phyloP scores from a whole-genome alignment of 2,329 filamentous ascomycete genomes.

The Clarireedia paspali region DNA sequence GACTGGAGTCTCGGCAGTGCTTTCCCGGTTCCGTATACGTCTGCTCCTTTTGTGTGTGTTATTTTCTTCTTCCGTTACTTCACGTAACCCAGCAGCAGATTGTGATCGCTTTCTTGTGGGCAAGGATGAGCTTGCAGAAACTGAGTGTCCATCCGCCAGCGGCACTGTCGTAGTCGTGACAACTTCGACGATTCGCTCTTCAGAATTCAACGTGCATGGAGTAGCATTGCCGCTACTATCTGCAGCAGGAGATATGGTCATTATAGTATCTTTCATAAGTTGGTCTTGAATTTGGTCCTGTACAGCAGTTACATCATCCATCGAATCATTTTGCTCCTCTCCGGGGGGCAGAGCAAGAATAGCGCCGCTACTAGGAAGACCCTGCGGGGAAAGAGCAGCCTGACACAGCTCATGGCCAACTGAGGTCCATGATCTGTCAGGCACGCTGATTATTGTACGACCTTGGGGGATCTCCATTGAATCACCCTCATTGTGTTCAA shows the following conservation, averaged over 20 bases:
- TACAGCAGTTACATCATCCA: not conserved
- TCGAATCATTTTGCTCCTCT: slow-evolving; percentile 8
- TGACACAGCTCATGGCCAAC: slow-evolving; percentile 23
- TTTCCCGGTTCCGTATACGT: slow-evolving; percentile 54
- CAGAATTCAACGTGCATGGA: slow-evolving; percentile 13
- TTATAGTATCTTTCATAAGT: slow-evolving; percentile 21
- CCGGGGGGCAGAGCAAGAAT: slow-evolving; percentile 18
- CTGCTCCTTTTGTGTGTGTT: slow-evolving; percentile 57
- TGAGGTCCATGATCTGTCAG: slow-evolving; percentile 22
- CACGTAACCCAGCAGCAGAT: slow-evolving; percentile 50
- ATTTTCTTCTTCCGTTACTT: slow-evolving; percentile 49
- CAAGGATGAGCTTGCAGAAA: slow-evolving; percentile 15
- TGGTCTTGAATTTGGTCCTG: slow-evolving; percentile 15
- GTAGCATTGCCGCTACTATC: slow-evolving; percentile 14
- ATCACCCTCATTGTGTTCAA: slow-evolving; percentile 1
- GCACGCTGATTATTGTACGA: slow-evolving; percentile 17
- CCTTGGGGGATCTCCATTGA: slow-evolving; percentile 9
- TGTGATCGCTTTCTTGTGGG: slow-evolving; percentile 53
- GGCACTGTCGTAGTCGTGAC: slow-evolving; percentile 20
- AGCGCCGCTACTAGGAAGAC: slow-evolving; percentile 14
- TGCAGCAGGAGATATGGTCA: slow-evolving; percentile 18
- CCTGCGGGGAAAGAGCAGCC: slow-evolving; percentile 13
- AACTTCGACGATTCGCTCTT: slow-evolving; percentile 15
- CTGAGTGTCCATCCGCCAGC: slow-evolving; percentile 14
- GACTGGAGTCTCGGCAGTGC: slow-evolving; percentile 37